These are phyloP conservation scores for Kickxella alabastrina DNA, from an alignment of 192 early-diverging fungal genomes.

Conservation along the genomic window DNA sequence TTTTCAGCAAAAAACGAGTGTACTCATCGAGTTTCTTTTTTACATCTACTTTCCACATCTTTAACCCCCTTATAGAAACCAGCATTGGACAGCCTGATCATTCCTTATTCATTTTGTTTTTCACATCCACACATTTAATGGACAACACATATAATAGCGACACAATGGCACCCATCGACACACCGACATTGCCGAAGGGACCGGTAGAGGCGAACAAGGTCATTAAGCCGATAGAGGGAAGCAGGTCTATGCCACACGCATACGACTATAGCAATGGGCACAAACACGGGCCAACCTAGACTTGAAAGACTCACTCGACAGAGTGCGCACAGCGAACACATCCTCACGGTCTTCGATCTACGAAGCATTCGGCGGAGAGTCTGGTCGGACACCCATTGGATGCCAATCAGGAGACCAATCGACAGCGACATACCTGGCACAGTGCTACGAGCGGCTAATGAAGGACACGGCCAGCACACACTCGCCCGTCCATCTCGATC, in stretches of 20 bases:
- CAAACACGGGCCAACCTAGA: background rate
- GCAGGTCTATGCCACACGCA: background rate
- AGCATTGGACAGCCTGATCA: background rate
- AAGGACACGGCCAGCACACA: conserved; percentile 23
- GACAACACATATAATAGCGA: background rate
- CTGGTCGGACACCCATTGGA: conserved; percentile 26
- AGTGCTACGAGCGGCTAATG: conserved; percentile 47
- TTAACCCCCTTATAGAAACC: background rate
- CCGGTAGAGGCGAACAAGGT: too few relatives aligned
- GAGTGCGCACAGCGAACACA: background rate
- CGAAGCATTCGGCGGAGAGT: conserved; percentile 10
- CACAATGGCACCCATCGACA: background rate
- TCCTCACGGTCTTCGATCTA: conserved; percentile 16
- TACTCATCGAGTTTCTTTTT: too few relatives aligned
- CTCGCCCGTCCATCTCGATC: background rate
- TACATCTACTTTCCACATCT: background rate
- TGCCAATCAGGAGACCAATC: conserved; percentile 16
- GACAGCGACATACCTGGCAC: conserved; percentile 31
- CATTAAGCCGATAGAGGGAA: too few relatives aligned
- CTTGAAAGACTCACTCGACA: background rate
- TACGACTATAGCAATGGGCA: background rate
- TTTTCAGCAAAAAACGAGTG: too few relatives aligned
- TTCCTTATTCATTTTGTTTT: background rate
- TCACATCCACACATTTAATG: background rate
- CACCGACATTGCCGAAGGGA: too few relatives aligned